Conservation (phyloP, 1,139 yeast species). For the Insectozyma bohioensis region DNA sequence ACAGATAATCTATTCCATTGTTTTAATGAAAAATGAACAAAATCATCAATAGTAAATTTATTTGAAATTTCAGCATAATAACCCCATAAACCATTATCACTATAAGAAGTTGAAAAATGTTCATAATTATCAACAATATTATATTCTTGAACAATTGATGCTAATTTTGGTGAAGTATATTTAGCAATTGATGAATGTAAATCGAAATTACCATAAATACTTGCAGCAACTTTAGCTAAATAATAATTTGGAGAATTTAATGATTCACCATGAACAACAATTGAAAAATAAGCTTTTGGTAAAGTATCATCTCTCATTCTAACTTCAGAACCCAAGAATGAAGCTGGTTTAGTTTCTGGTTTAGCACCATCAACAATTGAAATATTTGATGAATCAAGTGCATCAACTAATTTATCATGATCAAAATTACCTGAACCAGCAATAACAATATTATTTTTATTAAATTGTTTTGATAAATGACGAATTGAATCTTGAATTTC, state of each 20-base stretch:
- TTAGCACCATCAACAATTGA: slow-evolving; percentile 53
- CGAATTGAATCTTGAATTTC: slow-evolving; percentile 56
- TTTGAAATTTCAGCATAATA: slow-evolving; percentile 65
- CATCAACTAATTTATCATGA: slow-evolving; percentile 67
- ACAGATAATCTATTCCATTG: slow-evolving; percentile 84
- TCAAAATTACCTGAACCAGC: slow-evolving; percentile 73
- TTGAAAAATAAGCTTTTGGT: slow-evolving; percentile 74
- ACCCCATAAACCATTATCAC: slow-evolving; percentile 84
- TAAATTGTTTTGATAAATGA: slow-evolving; percentile 57
- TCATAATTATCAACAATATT: slow-evolving; percentile 69
- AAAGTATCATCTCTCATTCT: slow-evolving; percentile 85
- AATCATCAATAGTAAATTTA: slow-evolving; percentile 63
- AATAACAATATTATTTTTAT: slow-evolving; percentile 62
- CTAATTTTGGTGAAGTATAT: slow-evolving; percentile 83
- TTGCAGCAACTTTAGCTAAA: slow-evolving; percentile 72
- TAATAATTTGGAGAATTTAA: slow-evolving; percentile 60
- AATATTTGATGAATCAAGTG: slow-evolving; percentile 52
- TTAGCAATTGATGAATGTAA: slow-evolving; percentile 53
- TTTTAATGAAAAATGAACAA: slow-evolving; percentile 74
- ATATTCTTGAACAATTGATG: slow-evolving; percentile 70
- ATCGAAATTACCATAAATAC: slow-evolving; percentile 62
- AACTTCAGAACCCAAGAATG: slow-evolving; percentile 81
- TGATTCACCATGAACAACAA: slow-evolving; percentile 75
- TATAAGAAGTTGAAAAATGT: slow-evolving; percentile 71
- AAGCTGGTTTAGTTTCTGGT: slow-evolving; percentile 52